A percentile compares a stretch with the other conserved stretches of the same genome.
Conservation (phyloP, 2,329 filamentous ascomycete genomes). For the Paramyrothecium roridum region DNA sequence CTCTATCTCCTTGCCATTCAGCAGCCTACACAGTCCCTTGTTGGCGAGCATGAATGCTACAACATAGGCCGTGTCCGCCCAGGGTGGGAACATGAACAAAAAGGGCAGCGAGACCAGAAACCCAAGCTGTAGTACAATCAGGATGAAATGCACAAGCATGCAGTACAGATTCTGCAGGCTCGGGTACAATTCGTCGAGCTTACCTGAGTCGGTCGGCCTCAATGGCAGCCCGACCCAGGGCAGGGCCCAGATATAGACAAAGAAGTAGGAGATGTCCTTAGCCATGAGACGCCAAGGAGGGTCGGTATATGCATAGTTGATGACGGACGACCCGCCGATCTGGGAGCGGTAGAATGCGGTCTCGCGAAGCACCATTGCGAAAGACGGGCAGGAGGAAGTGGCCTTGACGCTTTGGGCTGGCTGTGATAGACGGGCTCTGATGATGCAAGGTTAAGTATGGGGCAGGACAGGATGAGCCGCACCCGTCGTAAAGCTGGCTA, state of each 20-base stretch:
- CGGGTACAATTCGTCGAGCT: conserved; percentile 63
- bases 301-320: conserved; percentile 60
- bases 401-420: no score
- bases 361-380: not conserved
- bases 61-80: conserved; percentile 37
- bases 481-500: no score
- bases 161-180: conserved; percentile 54
- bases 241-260: conserved; percentile 51
- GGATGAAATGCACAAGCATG: conserved; percentile 54
- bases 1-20: conserved; percentile 48
- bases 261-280: conserved; percentile 54
- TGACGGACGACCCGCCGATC: conserved; percentile 53
- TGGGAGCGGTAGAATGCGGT: conserved; percentile 58
- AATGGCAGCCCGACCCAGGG: conserved; percentile 61
- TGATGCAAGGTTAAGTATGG: no score
- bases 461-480: no score
- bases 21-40: conserved; percentile 41
- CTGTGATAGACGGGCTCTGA: no score
- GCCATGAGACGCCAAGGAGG: conserved; percentile 46
- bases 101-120: conserved; percentile 60
- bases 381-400: not conserved
- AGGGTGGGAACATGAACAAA: conserved; percentile 44
- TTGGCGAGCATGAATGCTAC: conserved; percentile 47
- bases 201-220: conserved; percentile 44
- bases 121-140: conserved; percentile 54